Evolutionary conservation across 1,284 basidiomycete species (phyloP).

Genomic region (Melanopsichium pennsylvanicum): DNA sequence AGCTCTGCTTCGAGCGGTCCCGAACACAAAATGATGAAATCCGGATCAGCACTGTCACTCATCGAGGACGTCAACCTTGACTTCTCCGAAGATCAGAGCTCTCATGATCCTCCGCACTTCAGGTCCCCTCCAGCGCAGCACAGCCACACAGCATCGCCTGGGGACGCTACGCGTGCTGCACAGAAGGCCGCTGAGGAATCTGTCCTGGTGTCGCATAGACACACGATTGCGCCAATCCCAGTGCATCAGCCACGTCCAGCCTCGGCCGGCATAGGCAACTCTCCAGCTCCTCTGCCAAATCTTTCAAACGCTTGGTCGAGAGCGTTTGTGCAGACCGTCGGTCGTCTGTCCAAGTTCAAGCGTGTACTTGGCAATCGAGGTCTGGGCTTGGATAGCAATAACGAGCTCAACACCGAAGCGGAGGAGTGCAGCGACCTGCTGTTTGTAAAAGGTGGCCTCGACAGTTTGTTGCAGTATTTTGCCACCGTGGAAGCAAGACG

Average conservation of each 20-base stretch:
- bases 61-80: conserved; percentile 37
- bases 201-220: conserved; percentile 34
- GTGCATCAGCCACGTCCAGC: background rate
- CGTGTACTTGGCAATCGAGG: conserved; percentile 70
- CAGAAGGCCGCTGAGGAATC: conserved; percentile 40
- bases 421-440: conserved; percentile 67
- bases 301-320: conserved; percentile 73
- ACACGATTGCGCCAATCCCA: conserved; percentile 15
- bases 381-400: conserved; percentile 14
- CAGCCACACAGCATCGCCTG: conserved; percentile 3
- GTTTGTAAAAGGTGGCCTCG: conserved; percentile 52
- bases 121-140: conserved; percentile 7
- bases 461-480: conserved; percentile 51
- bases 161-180: conserved; percentile 19
- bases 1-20: conserved; percentile 5
- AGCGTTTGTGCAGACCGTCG: conserved; percentile 80
- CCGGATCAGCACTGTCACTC: conserved; percentile 11
- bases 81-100: conserved; percentile 28
- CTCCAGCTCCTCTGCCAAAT: conserved; percentile 44
- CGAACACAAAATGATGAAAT: conserved; percentile 11
- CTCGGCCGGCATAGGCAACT: background rate
- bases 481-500: conserved; percentile 26
- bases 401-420: conserved; percentile 50
- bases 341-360: conserved; percentile 80
- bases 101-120: conserved; percentile 11